Percentiles rank a stretch among this genome's conserved stretches.
These are phyloP conservation scores for Fusarium sp. DNA, from an alignment of 2,329 filamentous ascomycete genomes.

Conservation along the genomic window DNA sequence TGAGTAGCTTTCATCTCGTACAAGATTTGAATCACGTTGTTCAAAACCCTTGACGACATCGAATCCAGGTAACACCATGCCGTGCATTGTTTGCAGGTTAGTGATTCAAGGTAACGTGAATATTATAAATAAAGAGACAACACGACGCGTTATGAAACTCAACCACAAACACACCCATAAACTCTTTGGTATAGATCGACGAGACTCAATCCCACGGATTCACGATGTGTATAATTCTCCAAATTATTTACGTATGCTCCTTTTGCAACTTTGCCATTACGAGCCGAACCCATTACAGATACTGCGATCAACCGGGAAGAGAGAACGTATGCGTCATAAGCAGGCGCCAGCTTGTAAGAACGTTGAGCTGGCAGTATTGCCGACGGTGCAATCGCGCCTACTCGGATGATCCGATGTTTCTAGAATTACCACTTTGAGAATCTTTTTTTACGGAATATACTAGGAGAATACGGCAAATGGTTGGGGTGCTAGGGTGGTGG, in stretches of 20 bases:
- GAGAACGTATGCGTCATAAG: neutral
- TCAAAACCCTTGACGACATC: neutral
- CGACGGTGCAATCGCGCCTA: slow-evolving; percentile 7
- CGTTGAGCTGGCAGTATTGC: slow-evolving; percentile 1
- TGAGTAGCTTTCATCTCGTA: neutral
- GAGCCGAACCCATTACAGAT: slow-evolving; percentile 1
- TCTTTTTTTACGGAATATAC: neutral
- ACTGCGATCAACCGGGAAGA: neutral
- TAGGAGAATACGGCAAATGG: neutral
- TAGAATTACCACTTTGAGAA: neutral
- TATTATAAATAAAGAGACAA: neutral
- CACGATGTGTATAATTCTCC: slow-evolving; percentile 11
- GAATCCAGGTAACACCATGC: neutral
- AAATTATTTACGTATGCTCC: slow-evolving; percentile 1
- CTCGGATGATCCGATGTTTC: neutral
- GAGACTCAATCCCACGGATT: neutral
- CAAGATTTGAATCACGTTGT: slow-evolving; percentile 1
- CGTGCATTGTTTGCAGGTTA: neutral
- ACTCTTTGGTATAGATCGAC: neutral
- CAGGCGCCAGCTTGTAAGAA: neutral
- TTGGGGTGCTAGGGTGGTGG: neutral
- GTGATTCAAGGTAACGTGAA: neutral
- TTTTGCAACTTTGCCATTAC: slow-evolving; percentile 10
- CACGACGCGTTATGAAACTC: neutral
- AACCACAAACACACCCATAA: neutral